Evolutionary conservation across 192 early-diverging fungal species (phyloP), one percentile per base, ranked within the genome.

Genomic region (Gigaspora rosea): DNA sequence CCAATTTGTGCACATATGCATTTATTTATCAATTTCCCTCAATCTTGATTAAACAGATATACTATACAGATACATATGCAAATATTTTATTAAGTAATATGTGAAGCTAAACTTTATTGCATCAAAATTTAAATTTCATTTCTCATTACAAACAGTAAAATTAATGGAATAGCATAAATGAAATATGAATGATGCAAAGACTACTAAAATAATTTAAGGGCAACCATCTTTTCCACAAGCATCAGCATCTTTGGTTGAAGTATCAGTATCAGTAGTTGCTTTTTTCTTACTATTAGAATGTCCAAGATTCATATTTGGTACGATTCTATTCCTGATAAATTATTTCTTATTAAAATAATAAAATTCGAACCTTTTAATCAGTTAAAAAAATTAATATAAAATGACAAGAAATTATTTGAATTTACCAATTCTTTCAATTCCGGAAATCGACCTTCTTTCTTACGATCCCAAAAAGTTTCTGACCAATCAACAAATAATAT

Each of bases 361-460:
- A 48, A 61, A 9, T 49, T 13, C 16, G 9, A 49, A 27, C 64
- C 13, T 16, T 47, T 8, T 13, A 67, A 78, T 36, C 13, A 57
- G 33, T 50, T 58, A n/a, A 51, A 54, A 57, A 35, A 48, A 33
- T n/a, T 66, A 27, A n/a, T 18, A 18, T 32, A 33, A 18, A 27
- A 27, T 27, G 27, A 57, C 20, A 59, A 47, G 13, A 46, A 33
- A 16, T 49, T 57, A 47, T 18, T 59, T 20, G 12, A 58, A 61
- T 27, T 70, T 80, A 84, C 84, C 77, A 90, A 81, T 69, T 91
- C 90, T 79, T 93, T 93, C 82, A 92, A 88, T 80, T 93, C 92
- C 13, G 92, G 92, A 81, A 93, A 93, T 51, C 88, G 73, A 15
- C 84, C 87, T 68, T 88, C 84, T 16, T 87, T 75, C 75, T 90